A percentile compares a stretch with the other conserved stretches of the same genome.
Conservation (phyloP, 371 early-diverging fungal species). For the Mortierella sp. region DNA sequence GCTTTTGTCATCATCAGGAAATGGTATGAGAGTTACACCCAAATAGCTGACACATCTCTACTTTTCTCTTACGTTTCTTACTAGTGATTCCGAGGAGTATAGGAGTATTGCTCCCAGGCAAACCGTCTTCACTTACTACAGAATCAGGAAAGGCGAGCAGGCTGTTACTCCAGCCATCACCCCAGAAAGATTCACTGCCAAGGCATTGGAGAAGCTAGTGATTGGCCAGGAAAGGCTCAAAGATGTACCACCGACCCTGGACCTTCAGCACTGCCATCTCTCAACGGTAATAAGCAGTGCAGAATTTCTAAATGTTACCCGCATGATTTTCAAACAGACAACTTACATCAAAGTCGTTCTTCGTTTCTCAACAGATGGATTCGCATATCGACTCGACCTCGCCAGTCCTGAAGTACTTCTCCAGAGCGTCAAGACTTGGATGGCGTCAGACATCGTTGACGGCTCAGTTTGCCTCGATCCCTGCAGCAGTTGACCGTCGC, state of each 20-base stretch:
- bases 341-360: neutral
- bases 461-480: constrained; percentile 74
- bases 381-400: constrained; percentile 61
- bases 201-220: constrained; percentile 61
- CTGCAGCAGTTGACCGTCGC: constrained; percentile 59
- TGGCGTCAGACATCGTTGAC: constrained; percentile 76
- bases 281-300: constrained; percentile 28
- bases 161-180: constrained; percentile 21
- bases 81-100: constrained; percentile 57
- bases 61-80: neutral
- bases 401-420: constrained; percentile 73
- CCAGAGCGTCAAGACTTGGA: constrained; percentile 77
- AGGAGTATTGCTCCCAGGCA: constrained; percentile 68
- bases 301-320: neutral
- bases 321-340: neutral
- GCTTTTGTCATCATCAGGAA: neutral
- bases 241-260: constrained; percentile 57
- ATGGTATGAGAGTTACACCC: neutral
- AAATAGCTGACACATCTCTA: neutral
- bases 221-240: constrained; percentile 48
- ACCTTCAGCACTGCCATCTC: constrained; percentile 52
- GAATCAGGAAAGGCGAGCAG: constrained; percentile 57
- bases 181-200: constrained; percentile 68
- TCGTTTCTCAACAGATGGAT: constrained; percentile 51
- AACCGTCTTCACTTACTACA: constrained; percentile 75